Percentiles rank a stretch among this genome's conserved stretches.
Conservation (phyloP, 495 filamentous ascomycete genomes). For the Aspergillus leporis region DNA sequence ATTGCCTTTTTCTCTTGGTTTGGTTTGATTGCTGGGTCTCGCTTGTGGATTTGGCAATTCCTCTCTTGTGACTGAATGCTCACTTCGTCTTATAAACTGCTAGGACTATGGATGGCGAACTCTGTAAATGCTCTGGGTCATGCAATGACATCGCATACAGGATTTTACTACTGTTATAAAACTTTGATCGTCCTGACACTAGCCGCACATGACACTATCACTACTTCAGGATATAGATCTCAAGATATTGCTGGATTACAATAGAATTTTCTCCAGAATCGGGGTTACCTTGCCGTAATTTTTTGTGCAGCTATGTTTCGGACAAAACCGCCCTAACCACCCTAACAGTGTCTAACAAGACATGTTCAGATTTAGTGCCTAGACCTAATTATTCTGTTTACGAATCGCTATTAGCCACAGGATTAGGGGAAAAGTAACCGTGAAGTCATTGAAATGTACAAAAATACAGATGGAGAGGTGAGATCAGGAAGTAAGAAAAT, state of each 20-base stretch:
- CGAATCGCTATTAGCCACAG: slow-evolving; percentile 9
- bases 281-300: no score
- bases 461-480: slow-evolving; percentile 16
- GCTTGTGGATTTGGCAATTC: background rate
- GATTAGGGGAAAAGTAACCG: slow-evolving; percentile 15
- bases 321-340: no score
- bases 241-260: background rate
- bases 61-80: background rate
- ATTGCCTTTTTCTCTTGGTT: background rate
- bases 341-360: background rate
- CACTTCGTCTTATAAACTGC: background rate
- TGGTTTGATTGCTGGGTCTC: background rate
- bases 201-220: background rate
- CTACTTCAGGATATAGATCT: background rate
- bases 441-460: slow-evolving; percentile 21
- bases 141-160: background rate
- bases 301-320: no score
- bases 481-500: slow-evolving; percentile 10
- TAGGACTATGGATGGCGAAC: background rate
- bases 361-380: slow-evolving; percentile 1
- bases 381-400: background rate
- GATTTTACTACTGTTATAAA: background rate
- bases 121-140: background rate
- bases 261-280: background rate
- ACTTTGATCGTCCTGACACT: background rate